Conservation (phyloP, 495 filamentous ascomycete genomes). For the Penicillium egyptiacum region DNA sequence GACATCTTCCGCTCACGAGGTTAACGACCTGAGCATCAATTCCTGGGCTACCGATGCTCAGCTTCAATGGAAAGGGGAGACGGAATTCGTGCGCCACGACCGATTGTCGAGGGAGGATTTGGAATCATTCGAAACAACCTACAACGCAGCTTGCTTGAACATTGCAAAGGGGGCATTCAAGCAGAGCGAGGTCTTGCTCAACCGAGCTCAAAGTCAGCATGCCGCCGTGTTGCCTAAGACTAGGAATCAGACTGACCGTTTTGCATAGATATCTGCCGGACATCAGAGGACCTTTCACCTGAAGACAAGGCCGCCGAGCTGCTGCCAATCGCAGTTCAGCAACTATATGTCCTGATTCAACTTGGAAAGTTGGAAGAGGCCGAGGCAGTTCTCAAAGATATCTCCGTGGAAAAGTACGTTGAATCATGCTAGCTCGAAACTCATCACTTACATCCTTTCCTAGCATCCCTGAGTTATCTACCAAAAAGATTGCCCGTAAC, state of each 20-base stretch:
- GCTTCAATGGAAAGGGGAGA: conserved; percentile 74
- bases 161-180: conserved; percentile 76
- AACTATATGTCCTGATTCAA: conserved; percentile 73
- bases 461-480: conserved; percentile 77
- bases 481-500: conserved; percentile 73
- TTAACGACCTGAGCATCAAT: conserved; percentile 87
- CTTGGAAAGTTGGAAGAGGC: conserved; percentile 77
- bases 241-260: conserved; percentile 10
- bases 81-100: conserved; percentile 51
- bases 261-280: conserved; percentile 72
- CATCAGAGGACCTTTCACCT: conserved; percentile 75
- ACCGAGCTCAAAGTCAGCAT: conserved; percentile 66
- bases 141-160: conserved; percentile 85
- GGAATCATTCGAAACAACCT: conserved; percentile 89
- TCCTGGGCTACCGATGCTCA: conserved; percentile 76
- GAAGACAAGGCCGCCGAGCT: conserved; percentile 83
- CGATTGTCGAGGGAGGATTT: conserved; percentile 72
- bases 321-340: conserved; percentile 82
- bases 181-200: conserved; percentile 75
- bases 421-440: conserved; percentile 6
- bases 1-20: conserved; percentile 59
- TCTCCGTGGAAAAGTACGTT: conserved; percentile 63
- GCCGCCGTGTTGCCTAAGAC: background rate
- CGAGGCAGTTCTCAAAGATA: conserved; percentile 59
- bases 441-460: conserved; percentile 21